Conservation (phyloP, 1,284 basidiomycete species). For the Schizopora paradoxa region DNA sequence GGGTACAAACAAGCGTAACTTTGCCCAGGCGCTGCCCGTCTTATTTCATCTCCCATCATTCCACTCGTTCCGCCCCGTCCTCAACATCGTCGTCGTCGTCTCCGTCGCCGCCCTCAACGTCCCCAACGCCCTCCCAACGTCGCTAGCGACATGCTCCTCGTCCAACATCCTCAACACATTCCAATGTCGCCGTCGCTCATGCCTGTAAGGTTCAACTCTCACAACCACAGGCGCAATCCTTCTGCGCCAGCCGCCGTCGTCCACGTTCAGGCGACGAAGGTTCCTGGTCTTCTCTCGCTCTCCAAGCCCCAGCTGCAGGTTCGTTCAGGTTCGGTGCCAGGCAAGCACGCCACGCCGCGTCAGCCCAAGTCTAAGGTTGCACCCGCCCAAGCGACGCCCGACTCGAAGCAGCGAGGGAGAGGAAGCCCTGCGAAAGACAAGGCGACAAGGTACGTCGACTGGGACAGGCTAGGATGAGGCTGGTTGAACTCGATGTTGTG, state of each 20-base stretch:
- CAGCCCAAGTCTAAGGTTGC: constrained; percentile 15
- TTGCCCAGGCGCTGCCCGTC: too few species aligned
- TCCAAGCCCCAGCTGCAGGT: constrained; percentile 47
- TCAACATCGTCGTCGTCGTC: constrained; percentile 4
- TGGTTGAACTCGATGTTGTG: not conserved
- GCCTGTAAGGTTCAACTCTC: constrained; percentile 8
- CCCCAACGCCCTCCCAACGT: constrained; percentile 25
- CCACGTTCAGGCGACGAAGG: constrained; percentile 45
- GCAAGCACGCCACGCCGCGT: constrained; percentile 10
- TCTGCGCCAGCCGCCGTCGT: constrained; percentile 61
- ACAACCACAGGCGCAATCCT: constrained; percentile 51
- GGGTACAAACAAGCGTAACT: too few species aligned
- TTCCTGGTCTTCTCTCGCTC: constrained; percentile 63
- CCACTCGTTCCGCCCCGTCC: constrained; percentile 2
- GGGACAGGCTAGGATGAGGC: not conserved
- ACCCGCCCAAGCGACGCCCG: constrained; percentile 6
- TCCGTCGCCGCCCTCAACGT: constrained; percentile 10
- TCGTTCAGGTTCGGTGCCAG: constrained; percentile 1
- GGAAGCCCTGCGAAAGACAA: constrained; percentile 13
- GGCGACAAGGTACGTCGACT: constrained; percentile 10
- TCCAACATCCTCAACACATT: constrained; percentile 47
- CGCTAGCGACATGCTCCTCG: constrained; percentile 52
- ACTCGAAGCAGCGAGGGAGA: constrained; percentile 13
- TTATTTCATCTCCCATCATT: too few species aligned
- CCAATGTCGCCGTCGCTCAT: constrained; percentile 26